These are phyloP conservation scores for Malus sylvestris DNA, from an alignment of 306 rosid species.

Conservation along the genomic window DNA sequence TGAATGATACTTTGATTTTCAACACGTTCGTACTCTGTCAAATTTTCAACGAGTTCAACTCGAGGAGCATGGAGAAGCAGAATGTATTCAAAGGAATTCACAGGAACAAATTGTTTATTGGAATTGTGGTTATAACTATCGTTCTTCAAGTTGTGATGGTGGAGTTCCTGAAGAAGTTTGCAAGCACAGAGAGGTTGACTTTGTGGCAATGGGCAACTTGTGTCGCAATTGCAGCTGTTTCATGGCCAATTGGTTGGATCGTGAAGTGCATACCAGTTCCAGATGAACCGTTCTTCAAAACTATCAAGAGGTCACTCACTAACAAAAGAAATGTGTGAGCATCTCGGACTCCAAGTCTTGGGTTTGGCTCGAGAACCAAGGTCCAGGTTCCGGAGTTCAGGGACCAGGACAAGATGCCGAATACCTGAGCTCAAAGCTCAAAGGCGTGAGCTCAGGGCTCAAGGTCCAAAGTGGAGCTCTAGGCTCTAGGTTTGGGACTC, in stretches of 20 bases:
- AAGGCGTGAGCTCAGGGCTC: not conserved
- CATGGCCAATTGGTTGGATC: conserved; percentile 81
- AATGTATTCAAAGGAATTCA: conserved; percentile 69
- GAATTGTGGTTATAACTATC: conserved; percentile 62
- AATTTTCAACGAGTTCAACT: conserved; percentile 81
- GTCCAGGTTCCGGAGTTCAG: not conserved
- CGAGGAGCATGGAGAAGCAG: conserved; percentile 71
- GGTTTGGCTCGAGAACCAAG: not conserved
- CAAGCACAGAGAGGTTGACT: conserved; percentile 58
- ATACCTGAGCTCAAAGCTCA: not conserved
- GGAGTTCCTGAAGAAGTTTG: conserved; percentile 76
- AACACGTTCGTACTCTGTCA: conserved; percentile 82
- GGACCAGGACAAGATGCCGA: no score
- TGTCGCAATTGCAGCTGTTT: conserved; percentile 42
- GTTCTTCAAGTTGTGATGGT: conserved; percentile 81
- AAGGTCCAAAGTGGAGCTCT: not conserved
- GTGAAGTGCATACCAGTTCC: conserved; percentile 61
- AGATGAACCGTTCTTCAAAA: conserved; percentile 33
- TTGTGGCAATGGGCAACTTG: conserved; percentile 62
- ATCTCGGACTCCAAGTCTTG: not conserved
- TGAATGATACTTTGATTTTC: conserved; percentile 73
- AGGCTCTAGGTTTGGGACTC: not conserved
- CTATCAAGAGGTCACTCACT: conserved; percentile 17
- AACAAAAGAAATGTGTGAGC: not conserved
- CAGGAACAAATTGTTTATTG: conserved; percentile 54